Evolutionary conservation across 257 asterid genomes (phyloP), one percentile per base, ranked within the genome.

Genomic region (Prunella vulgaris): DNA sequence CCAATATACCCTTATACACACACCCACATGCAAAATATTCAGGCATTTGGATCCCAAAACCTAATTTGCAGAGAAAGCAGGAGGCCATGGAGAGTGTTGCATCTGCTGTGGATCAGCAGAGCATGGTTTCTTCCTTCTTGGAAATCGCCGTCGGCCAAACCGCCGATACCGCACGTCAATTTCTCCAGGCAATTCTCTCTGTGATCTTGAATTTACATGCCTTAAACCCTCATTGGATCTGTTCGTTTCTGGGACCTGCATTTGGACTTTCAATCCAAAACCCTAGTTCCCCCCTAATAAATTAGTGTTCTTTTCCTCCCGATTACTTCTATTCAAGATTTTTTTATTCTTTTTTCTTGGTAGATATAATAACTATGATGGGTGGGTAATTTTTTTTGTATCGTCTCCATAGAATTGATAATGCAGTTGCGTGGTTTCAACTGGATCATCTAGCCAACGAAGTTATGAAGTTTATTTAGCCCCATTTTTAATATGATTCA

Each of bases 121-220:
- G 17, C 14, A 57, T 92, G 83, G 86, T 92, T 10, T 72, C 90
- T 24, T 86, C 90, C 14, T 92, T 92, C 75, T 84, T 89, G 33
- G 98, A 92, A 79, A 86, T 92, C 76, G 96, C 98, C 78, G 95
- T 84, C 24, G 98, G 96, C 44, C 94, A 92, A 58, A 77, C 84
- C 35, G 79, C 90, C 42, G 95, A 84, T 3, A 92, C 90, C 30
- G 98, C 98, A 64, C 90, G 92, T 37, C 96, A 85, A 74, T 92
- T 92, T 65, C 94, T 92, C 68, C 92, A 89, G 98, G 98, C 87
- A 63, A n/a, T 32, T 48, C 24, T n/a, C 64, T 33, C 22, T 46
- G 7, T 42, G 33, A 35, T 59, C 20, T 59, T 30, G 8, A 3
- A 18, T 7, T 30, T 28, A 27, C 15, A 59, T 70, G 56, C n/a